phyloP scores from a whole-genome alignment of 495 filamentous ascomycete species.

The Neurospora sp. region DNA sequence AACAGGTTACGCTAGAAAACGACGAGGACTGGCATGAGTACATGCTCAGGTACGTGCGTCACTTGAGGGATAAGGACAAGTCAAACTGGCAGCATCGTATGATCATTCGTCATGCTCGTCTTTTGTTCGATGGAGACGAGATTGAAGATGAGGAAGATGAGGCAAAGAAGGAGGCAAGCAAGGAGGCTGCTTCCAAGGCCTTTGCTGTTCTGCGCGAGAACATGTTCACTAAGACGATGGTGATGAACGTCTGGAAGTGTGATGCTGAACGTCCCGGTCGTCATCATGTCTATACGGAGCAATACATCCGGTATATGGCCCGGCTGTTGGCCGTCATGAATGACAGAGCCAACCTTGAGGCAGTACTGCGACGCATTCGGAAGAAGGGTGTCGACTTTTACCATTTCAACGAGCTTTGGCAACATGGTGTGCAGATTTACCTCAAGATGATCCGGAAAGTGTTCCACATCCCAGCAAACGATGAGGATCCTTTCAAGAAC shows the following conservation, averaged over 20 bases:
- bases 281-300: constrained; percentile 87
- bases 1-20: constrained; percentile 30
- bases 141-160: constrained; percentile 14
- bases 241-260: constrained; percentile 91
- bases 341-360: constrained; percentile 71
- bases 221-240: constrained; percentile 92
- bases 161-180: constrained; percentile 12
- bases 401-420: constrained; percentile 78
- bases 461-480: constrained; percentile 51
- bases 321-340: constrained; percentile 61
- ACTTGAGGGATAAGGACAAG: constrained; percentile 77
- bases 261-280: constrained; percentile 83
- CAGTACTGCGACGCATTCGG: constrained; percentile 68
- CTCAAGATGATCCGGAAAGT: constrained; percentile 62
- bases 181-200: constrained; percentile 41
- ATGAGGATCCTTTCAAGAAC: constrained; percentile 74
- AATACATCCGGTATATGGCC: constrained; percentile 77
- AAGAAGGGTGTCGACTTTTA: constrained; percentile 77
- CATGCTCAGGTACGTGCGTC: constrained; percentile 59
- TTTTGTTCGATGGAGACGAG: constrained; percentile 47
- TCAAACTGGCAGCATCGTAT: constrained; percentile 97
- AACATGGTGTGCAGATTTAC: constrained; percentile 64
- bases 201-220: constrained; percentile 70
- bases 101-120: constrained; percentile 63
- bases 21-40: constrained; percentile 63